phyloP scores from a whole-genome alignment of 2,329 filamentous ascomycete genomes.

The Claviceps sp. region DNA sequence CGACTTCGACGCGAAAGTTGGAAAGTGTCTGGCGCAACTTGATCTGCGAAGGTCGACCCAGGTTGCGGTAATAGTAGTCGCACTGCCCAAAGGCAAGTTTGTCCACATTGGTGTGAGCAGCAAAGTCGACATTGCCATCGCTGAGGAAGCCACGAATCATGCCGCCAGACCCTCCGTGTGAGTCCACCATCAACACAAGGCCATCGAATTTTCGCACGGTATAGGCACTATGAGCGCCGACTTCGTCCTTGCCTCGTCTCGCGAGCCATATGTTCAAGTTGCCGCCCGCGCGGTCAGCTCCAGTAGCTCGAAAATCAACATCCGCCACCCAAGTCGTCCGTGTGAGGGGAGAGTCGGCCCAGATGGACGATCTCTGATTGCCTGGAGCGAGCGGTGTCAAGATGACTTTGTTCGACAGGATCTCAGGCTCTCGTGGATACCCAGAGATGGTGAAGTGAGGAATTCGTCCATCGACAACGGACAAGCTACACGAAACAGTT shows the following conservation, averaged over 20 bases:
- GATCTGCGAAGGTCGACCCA: constrained; percentile 70
- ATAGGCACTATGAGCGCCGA: constrained; percentile 70
- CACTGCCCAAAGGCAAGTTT: constrained; percentile 87
- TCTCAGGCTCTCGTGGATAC: constrained; percentile 40
- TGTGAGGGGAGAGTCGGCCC: constrained; percentile 53
- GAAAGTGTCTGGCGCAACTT: constrained; percentile 53
- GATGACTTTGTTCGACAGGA: constrained; percentile 81
- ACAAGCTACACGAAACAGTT: not conserved
- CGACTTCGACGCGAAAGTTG: constrained; percentile 65
- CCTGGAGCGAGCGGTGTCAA: constrained; percentile 82
- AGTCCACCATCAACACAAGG: constrained; percentile 75
- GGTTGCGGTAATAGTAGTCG: constrained; percentile 79
- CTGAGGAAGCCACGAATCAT: constrained; percentile 88
- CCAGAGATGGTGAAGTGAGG: constrained; percentile 43
- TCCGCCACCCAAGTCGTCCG: constrained; percentile 67
- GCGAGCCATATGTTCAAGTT: constrained; percentile 92
- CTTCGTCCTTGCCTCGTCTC: constrained; percentile 48
- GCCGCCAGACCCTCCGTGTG: constrained; percentile 63
- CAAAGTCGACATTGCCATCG: constrained; percentile 73
- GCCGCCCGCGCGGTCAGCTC: constrained; percentile 71
- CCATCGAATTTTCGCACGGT: constrained; percentile 78
- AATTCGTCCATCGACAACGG: constrained; percentile 22
- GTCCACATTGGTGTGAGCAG: constrained; percentile 62
- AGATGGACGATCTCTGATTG: constrained; percentile 70
- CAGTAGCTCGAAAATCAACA: constrained; percentile 76